Conservation (phyloP, 306 rosid species). For the Glycine soja region DNA sequence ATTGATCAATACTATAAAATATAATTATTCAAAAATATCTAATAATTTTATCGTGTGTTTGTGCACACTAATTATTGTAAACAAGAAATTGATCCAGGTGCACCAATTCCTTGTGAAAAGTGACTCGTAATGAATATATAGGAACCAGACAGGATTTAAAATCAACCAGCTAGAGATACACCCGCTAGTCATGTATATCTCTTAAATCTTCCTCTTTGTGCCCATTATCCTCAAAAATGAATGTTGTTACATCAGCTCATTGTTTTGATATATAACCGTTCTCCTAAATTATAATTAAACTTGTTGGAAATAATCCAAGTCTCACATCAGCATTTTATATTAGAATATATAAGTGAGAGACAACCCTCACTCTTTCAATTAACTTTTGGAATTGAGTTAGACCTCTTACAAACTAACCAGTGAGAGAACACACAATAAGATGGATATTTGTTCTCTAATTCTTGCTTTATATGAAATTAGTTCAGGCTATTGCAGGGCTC, state of each 20-base stretch:
- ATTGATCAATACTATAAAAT: too few relatives aligned
- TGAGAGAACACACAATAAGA: not conserved
- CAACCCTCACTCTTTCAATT: too few relatives aligned
- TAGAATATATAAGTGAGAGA: too few relatives aligned
- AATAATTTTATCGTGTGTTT: not conserved
- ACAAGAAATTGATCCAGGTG: not conserved
- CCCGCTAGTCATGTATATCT: not conserved
- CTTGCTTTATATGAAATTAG: slow-evolving; percentile 1
- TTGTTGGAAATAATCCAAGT: too few relatives aligned
- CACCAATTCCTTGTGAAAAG: slow-evolving; percentile 9
- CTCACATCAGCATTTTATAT: too few relatives aligned
- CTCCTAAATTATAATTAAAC: slow-evolving; percentile 7
- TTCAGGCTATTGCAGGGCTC: not conserved
- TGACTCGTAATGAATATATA: not conserved
- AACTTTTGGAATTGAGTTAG: too few relatives aligned
- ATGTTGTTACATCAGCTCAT: slow-evolving; percentile 25
- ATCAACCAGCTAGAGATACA: not conserved
- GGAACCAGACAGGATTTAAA: not conserved
- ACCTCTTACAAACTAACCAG: not conserved
- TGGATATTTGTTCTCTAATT: not conserved
- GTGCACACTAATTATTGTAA: not conserved
- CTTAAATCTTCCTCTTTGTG: slow-evolving; percentile 16
- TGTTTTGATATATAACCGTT: slow-evolving; percentile 14
- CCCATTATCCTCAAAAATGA: slow-evolving; percentile 26
- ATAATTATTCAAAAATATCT: too few relatives aligned